phyloP scores from a whole-genome alignment of 768 basidiomycete species.

The Hericium erinaceus region DNA sequence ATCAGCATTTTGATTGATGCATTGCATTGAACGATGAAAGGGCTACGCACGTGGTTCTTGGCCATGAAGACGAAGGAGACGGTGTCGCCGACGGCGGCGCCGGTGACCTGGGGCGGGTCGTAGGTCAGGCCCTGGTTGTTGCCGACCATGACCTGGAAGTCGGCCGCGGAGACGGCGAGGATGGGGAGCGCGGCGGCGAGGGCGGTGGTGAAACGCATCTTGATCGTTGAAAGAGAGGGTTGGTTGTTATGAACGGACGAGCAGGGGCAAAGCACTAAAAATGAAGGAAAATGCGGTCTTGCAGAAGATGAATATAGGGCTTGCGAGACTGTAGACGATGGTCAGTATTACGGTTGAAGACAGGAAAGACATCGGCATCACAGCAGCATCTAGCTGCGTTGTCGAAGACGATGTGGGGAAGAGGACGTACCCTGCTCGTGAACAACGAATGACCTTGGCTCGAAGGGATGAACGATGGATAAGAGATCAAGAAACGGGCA shows the following conservation, averaged over 20 bases:
- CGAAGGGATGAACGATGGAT: slow-evolving; percentile 14
- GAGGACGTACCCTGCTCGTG: slow-evolving; percentile 38
- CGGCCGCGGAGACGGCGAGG: slow-evolving; percentile 5
- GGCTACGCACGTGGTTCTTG: slow-evolving; percentile 14
- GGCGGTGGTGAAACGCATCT: slow-evolving; percentile 10
- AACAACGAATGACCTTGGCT: slow-evolving; percentile 25
- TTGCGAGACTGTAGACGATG: slow-evolving; percentile 9
- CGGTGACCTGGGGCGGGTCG: slow-evolving; percentile 7
- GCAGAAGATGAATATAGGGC: slow-evolving; percentile 1
- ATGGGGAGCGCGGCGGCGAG: slow-evolving; percentile 2
- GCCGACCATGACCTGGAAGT: slow-evolving; percentile 10
- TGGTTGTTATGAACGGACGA: neutral
- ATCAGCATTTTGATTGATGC: slow-evolving; percentile 6
- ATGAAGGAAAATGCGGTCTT: neutral
- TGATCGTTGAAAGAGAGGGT: neutral
- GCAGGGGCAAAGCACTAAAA: slow-evolving; percentile 3
- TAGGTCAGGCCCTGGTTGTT: neutral
- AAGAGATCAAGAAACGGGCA: slow-evolving; percentile 5
- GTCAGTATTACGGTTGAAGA: neutral
- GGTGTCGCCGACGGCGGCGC: slow-evolving; percentile 16
- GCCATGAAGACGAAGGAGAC: slow-evolving; percentile 10
- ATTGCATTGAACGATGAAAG: slow-evolving; percentile 4
- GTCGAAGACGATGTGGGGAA: neutral
- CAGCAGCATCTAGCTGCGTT: too few relatives aligned
- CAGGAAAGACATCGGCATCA: neutral